Evolutionary conservation across 306 rosid genomes (phyloP), one percentile per base, ranked within the genome.

Genomic region (Glycine tomentella): DNA sequence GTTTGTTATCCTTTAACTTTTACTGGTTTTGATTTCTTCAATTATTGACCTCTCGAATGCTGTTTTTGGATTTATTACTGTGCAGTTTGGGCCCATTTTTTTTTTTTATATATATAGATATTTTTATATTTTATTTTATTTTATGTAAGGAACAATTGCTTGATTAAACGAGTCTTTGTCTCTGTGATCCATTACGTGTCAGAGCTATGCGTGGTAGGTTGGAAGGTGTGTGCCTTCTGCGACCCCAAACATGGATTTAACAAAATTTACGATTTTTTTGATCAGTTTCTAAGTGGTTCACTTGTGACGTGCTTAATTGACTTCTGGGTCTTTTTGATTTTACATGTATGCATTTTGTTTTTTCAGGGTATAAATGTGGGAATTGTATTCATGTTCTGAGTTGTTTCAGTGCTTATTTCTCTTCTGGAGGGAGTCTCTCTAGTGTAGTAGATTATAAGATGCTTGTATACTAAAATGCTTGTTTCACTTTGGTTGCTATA

Each of bases 271-370:
- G 7, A 44, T 0, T 17, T 44, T 67, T 68, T 4, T 2, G 9
- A 45, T 69, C 68, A 66, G 36, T 81, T 81, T 81, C 76, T 6
- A 15, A 33, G 70, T 56, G 55, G 62, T 81, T 56, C 71, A 34
- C 5, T 15, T 48, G 14, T 34, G 12, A n/a, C 68, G 57, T 62
- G 4, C 57, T 38, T 52, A 15, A 59, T 77, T 82, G 58, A 59
- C 78, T 76, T 76, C 78, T 76, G 15, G 49, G 56, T 76, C 59
- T 55, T 46, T 42, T 1, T 25, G 31, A 5, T 14, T 0, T 44
- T 12, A 25, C 5, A 38, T 38, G 12, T 7, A 40, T 40, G 5
- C 5, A 7, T 76, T 48, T 46, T 53, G 0, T 0, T 49, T 15
- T 66, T 56, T 33, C 0, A n/a, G 13, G 33, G 48, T 20, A 11